Percentiles rank a stretch among this genome's conserved stretches.
These are phyloP conservation scores for Botrytis deweyae DNA, from an alignment of 2,329 filamentous ascomycete genomes.

Conservation along the genomic window DNA sequence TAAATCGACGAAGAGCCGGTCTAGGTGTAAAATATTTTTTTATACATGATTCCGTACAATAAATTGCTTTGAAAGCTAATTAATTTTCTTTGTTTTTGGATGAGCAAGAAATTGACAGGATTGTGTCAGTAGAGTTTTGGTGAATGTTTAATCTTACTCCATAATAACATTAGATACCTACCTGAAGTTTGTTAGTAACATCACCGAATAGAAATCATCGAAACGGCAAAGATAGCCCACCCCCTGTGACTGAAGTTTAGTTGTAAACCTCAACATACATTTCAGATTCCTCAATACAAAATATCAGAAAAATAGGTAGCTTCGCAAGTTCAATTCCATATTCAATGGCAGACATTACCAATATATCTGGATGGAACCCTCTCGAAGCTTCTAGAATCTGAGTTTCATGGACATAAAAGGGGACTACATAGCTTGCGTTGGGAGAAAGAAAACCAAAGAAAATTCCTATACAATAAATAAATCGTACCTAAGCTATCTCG, in stretches of 20 bases:
- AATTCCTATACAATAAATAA: not conserved
- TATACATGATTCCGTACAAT: not conserved
- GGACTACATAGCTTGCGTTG: fast-evolving
- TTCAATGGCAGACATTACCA: not conserved
- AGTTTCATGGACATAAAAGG: not conserved
- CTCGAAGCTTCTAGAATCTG: not conserved
- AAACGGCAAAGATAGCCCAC: not conserved
- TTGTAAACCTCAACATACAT: not conserved
- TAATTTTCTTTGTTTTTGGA: not conserved
- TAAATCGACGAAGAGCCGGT: not conserved
- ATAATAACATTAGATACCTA: not conserved
- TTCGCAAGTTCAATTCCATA: not conserved
- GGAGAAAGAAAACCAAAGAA: not conserved
- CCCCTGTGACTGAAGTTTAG: not conserved
- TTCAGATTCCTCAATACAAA: not conserved
- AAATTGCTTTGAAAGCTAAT: not conserved
- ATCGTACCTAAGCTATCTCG: not conserved
- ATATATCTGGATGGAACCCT: not conserved
- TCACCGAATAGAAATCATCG: not conserved
- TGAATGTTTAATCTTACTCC: not conserved
- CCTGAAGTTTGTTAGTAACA: not conserved
- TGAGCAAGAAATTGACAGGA: not conserved
- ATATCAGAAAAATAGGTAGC: not conserved
- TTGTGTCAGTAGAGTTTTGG: not conserved
- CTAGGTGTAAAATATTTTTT: not conserved